These are phyloP conservation scores for Aspergillus ochraceus DNA, from an alignment of 2,329 filamentous ascomycete genomes.

Conservation along the genomic window DNA sequence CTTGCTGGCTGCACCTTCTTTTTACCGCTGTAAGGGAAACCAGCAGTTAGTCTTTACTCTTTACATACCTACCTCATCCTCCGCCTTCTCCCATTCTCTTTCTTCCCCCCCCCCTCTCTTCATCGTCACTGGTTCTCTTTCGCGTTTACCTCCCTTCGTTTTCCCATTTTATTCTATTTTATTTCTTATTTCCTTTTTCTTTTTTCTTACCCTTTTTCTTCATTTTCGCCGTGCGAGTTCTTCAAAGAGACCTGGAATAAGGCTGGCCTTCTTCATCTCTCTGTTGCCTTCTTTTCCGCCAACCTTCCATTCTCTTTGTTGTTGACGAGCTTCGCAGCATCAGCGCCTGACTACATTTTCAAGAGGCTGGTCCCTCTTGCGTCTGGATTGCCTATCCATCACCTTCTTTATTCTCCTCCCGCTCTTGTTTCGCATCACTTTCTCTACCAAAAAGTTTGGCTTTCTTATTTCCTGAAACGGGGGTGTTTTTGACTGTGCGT, in stretches of 20 bases:
- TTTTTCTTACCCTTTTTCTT: conserved; percentile 24
- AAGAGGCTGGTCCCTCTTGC: conserved; percentile 41
- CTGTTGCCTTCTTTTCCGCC: conserved; percentile 26
- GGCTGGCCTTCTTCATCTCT: conserved; percentile 40
- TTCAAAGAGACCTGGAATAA: conserved; percentile 30
- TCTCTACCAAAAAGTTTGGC: conserved; percentile 5
- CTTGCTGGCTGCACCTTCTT: not conserved
- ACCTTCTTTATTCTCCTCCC: conserved; percentile 17
- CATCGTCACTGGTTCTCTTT: conserved; percentile 15
- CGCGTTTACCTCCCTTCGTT: conserved; percentile 19
- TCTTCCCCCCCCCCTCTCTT: conserved; percentile 16
- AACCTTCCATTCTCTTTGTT: conserved; percentile 22
- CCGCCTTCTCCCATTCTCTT: conserved; percentile 26
- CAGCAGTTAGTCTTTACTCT: not conserved
- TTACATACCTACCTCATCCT: conserved; percentile 24
- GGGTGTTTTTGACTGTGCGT: conserved; percentile 12
- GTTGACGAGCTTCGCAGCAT: conserved; percentile 18
- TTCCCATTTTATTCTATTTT: conserved; percentile 21
- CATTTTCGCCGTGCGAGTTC: conserved; percentile 38
- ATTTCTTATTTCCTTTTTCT: conserved; percentile 13
- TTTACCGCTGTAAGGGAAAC: conserved; percentile 19
- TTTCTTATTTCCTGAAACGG: conserved; percentile 18
- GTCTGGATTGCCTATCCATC: conserved; percentile 22
- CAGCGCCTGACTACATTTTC: conserved; percentile 22
- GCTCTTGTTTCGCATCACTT: conserved; percentile 9